These are phyloP conservation scores for Chenopodium berlandieri DNA, from an alignment of 148 eudicot genomes.

Conservation along the genomic window DNA sequence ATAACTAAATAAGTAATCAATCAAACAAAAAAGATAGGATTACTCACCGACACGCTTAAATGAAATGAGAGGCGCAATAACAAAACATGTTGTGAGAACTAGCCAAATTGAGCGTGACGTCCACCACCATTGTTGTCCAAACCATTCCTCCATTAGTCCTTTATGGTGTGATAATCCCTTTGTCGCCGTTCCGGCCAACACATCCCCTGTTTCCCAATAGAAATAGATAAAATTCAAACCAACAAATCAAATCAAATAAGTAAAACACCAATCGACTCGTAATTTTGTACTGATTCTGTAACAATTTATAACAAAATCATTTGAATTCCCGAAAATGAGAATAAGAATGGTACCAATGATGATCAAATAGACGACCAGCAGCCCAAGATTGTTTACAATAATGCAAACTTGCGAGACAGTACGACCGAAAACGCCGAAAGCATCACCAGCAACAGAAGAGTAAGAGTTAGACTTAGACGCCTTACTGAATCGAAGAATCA, in stretches of 20 bases:
- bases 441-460: conserved; percentile 53
- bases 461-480: conserved; percentile 53
- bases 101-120: conserved; percentile 53
- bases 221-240: too few relatives aligned
- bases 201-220: conserved; percentile 55
- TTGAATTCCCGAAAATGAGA: too few relatives aligned
- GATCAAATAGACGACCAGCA: conserved; percentile 72
- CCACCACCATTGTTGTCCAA: conserved; percentile 86
- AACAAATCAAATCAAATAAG: too few relatives aligned
- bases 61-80: conserved; percentile 65
- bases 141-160: conserved; percentile 81
- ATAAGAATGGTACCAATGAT: conserved; percentile 46
- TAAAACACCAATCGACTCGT: too few relatives aligned
- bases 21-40: background rate
- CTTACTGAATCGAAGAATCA: conserved; percentile 52
- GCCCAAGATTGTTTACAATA: conserved; percentile 55
- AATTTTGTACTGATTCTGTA: too few relatives aligned
- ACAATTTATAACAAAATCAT: background rate
- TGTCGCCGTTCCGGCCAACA: conserved; percentile 71
- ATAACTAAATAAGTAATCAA: background rate
- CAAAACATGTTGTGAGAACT: conserved; percentile 59
- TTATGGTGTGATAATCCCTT: conserved; percentile 57
- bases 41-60: conserved; percentile 79
- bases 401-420: conserved; percentile 47
- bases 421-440: conserved; percentile 56